Conservation (phyloP, 306 rosid genomes). For the Leucaena leucocephala region DNA sequence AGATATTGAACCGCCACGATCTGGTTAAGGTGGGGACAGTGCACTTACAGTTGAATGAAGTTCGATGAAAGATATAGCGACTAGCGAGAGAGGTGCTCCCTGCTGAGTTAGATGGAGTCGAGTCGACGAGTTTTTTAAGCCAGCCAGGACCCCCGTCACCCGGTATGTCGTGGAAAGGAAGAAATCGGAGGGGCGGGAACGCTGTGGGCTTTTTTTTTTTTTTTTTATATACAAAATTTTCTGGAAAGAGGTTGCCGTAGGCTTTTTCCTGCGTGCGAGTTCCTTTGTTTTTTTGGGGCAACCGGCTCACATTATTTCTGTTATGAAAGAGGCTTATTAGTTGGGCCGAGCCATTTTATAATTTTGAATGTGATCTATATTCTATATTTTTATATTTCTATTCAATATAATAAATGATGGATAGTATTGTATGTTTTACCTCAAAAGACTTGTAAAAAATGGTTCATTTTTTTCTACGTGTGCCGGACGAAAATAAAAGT, state of each 20-base stretch:
- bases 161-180: slow-evolving; percentile 15
- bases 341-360: too few relatives aligned
- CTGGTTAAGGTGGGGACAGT: background rate
- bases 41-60: background rate
- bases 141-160: background rate
- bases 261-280: background rate
- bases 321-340: too few relatives aligned
- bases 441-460: too few relatives aligned
- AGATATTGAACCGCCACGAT: background rate
- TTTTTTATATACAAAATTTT: too few relatives aligned
- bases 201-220: too few relatives aligned
- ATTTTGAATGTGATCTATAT: too few relatives aligned
- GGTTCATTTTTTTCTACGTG: too few relatives aligned
- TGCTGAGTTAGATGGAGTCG: background rate
- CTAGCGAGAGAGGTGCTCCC: background rate
- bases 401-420: too few relatives aligned
- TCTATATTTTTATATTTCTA: too few relatives aligned
- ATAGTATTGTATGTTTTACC: too few relatives aligned
- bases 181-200: background rate
- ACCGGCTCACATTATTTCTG: background rate
- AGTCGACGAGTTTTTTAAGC: background rate
- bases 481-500: too few relatives aligned
- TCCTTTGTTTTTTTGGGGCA: background rate
- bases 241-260: too few relatives aligned
- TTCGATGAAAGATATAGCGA: background rate